phyloP scores from a whole-genome alignment of 192 early-diverging fungal genomes.

The Coemansia sp. region DNA sequence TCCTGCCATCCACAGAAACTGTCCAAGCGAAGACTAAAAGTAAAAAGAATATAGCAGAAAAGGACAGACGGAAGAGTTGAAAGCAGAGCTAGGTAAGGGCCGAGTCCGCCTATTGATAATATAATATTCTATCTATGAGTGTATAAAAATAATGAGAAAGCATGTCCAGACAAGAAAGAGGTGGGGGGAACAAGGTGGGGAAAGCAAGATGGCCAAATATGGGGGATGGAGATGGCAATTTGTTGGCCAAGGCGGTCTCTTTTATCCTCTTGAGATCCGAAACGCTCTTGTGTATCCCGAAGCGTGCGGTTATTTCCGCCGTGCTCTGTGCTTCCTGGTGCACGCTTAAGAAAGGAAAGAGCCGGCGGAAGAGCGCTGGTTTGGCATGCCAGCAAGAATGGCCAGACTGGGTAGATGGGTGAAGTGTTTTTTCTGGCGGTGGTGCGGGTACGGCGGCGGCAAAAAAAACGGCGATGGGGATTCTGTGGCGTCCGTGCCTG shows the following conservation, averaged over 20 bases:
- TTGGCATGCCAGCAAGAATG: too few species aligned
- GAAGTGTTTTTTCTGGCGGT: too few species aligned
- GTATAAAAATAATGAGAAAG: constrained; percentile 4
- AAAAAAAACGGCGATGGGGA: too few species aligned
- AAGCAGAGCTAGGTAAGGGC: neutral
- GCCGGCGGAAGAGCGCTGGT: too few species aligned
- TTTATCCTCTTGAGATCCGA: neutral
- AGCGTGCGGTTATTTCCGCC: neutral
- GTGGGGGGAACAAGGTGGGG: neutral
- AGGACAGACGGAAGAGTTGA: neutral
- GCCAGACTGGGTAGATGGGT: too few species aligned
- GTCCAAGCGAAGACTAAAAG: neutral
- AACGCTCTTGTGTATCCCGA: neutral
- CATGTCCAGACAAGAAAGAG: constrained; percentile 8
- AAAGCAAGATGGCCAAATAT: constrained; percentile 4
- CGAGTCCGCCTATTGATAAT: neutral
- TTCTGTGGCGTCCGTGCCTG: too few species aligned
- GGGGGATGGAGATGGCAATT: neutral
- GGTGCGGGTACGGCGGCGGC: too few species aligned
- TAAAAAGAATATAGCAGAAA: neutral
- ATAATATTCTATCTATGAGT: neutral
- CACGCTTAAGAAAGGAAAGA: neutral
- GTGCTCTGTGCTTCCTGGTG: neutral
- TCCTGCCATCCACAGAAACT: neutral
- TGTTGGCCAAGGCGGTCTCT: neutral